Conservation (phyloP, 1,139 yeast species). For the Candida smagusa region DNA sequence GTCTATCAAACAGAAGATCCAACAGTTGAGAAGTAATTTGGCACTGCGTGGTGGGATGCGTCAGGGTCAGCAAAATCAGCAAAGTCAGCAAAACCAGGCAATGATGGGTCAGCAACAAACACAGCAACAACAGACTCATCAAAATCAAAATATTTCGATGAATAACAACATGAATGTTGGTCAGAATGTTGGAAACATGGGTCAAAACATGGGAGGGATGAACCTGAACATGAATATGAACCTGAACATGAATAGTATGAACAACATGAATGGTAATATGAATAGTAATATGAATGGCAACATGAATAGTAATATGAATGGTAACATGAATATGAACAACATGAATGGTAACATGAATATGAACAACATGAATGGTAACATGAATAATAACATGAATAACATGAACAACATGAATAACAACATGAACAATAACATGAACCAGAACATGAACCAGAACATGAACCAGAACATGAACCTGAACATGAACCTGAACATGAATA, state of each 20-base stretch:
- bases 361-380: constrained; percentile 12
- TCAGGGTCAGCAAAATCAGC: constrained; percentile 13
- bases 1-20: constrained; percentile 38
- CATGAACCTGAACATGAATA: constrained; percentile 7
- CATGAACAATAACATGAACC: constrained; percentile 11
- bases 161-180: too few relatives aligned
- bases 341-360: constrained; percentile 13
- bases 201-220: not conserved
- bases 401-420: constrained; percentile 14
- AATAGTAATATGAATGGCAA: constrained; percentile 7
- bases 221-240: not conserved
- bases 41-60: constrained; percentile 18
- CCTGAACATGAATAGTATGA: constrained; percentile 6
- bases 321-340: constrained; percentile 7
- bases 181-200: not conserved
- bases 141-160: too few relatives aligned
- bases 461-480: not conserved
- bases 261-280: constrained; percentile 9
- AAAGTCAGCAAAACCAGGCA: constrained; percentile 12
- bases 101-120: not conserved
- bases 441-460: not conserved
- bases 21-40: constrained; percentile 30
- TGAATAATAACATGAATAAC: constrained; percentile 7
- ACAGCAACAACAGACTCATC: not conserved
- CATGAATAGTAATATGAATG: constrained; percentile 3